Evolutionary conservation across 148 eudicot species (phyloP).

Genomic region (Rhododendron ferrugineum): DNA sequence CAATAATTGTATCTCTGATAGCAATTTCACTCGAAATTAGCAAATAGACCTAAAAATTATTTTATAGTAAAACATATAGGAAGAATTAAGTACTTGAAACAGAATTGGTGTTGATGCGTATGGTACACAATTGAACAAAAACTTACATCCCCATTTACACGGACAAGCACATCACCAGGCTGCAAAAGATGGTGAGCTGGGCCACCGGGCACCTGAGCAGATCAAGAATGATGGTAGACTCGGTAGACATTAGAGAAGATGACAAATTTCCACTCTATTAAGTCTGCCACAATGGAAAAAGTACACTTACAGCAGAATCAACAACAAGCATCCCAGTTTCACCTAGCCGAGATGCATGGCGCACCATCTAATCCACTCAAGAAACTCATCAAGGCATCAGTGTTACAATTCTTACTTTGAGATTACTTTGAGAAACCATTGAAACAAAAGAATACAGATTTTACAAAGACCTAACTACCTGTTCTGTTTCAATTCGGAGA

Average conservation of each 20-base stretch:
- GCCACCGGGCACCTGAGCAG: slow-evolving; percentile 91
- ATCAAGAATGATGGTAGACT: slow-evolving; percentile 8
- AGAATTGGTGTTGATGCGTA: neutral
- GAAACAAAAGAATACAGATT: slow-evolving; percentile 8
- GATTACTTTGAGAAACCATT: neutral
- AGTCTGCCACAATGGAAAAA: slow-evolving; percentile 2
- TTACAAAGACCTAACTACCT: slow-evolving; percentile 37
- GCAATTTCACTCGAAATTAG: neutral
- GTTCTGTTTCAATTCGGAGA: slow-evolving; percentile 72
- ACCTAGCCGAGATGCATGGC: slow-evolving; percentile 75
- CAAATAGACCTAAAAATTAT: neutral
- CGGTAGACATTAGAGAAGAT: neutral
- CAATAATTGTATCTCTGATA: neutral
- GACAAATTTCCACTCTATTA: neutral
- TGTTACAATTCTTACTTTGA: neutral
- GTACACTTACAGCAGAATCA: slow-evolving; percentile 79
- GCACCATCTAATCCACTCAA: slow-evolving; percentile 64
- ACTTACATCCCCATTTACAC: slow-evolving; percentile 75
- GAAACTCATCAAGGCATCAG: neutral
- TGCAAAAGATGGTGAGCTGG: slow-evolving; percentile 81
- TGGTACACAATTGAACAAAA: neutral
- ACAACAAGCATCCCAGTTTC: slow-evolving; percentile 99
- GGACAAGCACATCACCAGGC: slow-evolving; percentile 96
- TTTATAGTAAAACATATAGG: neutral
- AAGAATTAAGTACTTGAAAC: neutral